These are phyloP conservation scores for Chalciporus pseudorubinellus DNA, from an alignment of 768 basidiomycete species.

Conservation along the genomic window DNA sequence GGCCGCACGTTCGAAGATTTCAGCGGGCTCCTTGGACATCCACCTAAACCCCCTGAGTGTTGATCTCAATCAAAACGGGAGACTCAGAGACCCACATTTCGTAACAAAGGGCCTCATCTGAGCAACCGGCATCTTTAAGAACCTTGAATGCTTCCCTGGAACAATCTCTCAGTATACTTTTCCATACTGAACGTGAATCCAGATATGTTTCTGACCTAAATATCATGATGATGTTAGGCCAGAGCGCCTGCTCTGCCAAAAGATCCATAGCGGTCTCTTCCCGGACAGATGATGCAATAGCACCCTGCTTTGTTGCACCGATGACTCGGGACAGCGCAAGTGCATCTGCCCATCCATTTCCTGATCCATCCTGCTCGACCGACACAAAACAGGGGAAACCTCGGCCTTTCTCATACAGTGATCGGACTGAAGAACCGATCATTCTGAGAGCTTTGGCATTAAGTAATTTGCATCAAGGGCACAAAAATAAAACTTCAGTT, in stretches of 20 bases:
- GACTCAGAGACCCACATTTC: conserved; percentile 47
- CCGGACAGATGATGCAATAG: conserved; percentile 58
- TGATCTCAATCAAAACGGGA: background rate
- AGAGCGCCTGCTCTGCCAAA: conserved; percentile 63
- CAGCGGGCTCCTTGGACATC: conserved; percentile 72
- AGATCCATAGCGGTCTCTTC: conserved; percentile 68
- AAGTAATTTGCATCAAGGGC: background rate
- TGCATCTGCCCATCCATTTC: conserved; percentile 43
- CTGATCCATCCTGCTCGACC: conserved; percentile 59
- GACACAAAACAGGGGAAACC: conserved; percentile 68
- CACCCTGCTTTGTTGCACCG: conserved; percentile 61
- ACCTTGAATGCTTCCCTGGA: conserved; percentile 59
- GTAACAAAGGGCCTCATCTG: conserved; percentile 64
- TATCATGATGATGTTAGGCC: conserved; percentile 65
- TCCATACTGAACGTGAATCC: background rate
- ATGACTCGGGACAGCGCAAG: conserved; percentile 56
- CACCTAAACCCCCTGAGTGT: conserved; percentile 40
- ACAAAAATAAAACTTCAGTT: background rate
- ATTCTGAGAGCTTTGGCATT: conserved; percentile 38
- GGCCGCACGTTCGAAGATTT: conserved; percentile 65
- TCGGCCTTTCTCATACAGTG: conserved; percentile 55
- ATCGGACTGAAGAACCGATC: conserved; percentile 66
- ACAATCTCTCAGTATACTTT: background rate
- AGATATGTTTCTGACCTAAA: conserved; percentile 41
- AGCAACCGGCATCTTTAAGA: conserved; percentile 62